phyloP scores from a whole-genome alignment of 495 filamentous ascomycete genomes.

The Tuber aestivum region DNA sequence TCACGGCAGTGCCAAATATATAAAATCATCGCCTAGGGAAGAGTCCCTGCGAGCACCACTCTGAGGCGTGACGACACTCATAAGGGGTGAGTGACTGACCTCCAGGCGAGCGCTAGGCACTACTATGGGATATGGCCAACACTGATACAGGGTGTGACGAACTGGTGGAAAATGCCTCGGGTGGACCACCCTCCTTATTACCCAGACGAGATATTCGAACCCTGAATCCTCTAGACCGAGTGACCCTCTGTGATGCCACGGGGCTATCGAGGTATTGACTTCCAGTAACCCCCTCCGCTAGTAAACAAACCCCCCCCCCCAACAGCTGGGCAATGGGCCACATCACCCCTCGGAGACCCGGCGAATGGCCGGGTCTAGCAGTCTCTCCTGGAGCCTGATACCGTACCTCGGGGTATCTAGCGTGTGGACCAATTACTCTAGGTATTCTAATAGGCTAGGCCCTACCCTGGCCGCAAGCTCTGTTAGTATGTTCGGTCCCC shows the following conservation, averaged over 20 bases:
- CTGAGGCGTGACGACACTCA: no score
- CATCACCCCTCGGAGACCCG: background rate
- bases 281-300: background rate
- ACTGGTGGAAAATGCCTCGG: no score
- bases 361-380: background rate
- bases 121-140: no score
- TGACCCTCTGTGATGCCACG: background rate
- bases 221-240: background rate
- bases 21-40: no score
- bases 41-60: no score
- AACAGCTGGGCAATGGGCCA: background rate
- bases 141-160: no score
- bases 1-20: no score
- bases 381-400: background rate
- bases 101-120: no score
- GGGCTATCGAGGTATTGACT: background rate
- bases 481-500: background rate
- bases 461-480: background rate
- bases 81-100: no score
- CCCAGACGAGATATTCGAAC: background rate
- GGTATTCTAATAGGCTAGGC: background rate
- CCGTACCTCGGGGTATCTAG: background rate
- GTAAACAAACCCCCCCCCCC: background rate
- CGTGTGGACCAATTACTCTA: background rate
- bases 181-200: no score